Percentiles rank a stretch among this genome's conserved stretches.
phyloP scores from a whole-genome alignment of 257 asterid genomes.

The Solanum sejunctum region DNA sequence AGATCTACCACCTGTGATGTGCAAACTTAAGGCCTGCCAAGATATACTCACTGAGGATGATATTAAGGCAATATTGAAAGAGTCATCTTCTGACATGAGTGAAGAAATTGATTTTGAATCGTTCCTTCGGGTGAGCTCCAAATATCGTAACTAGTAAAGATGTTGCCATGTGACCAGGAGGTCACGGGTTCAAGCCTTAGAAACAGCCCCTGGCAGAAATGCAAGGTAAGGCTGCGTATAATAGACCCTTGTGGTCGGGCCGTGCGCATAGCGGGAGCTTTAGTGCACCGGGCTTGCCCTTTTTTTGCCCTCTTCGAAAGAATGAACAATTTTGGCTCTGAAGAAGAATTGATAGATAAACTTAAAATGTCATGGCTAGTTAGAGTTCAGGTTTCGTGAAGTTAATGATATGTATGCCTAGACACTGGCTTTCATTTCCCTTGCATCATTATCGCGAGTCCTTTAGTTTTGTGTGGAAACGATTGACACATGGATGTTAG shows the following conservation, averaged over 20 bases:
- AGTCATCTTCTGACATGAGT: slow-evolving; percentile 31
- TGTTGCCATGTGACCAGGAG: too few relatives aligned
- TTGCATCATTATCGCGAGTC: background rate
- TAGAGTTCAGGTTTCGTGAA: background rate
- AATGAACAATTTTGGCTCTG: background rate
- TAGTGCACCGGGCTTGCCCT: too few relatives aligned
- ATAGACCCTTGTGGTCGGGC: too few relatives aligned
- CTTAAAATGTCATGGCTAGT: background rate
- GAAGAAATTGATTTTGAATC: slow-evolving; percentile 67
- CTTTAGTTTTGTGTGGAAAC: background rate
- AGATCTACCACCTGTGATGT: slow-evolving; percentile 61
- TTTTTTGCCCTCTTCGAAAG: background rate
- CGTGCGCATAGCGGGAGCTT: too few relatives aligned
- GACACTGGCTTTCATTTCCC: background rate
- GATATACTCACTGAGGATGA: slow-evolving; percentile 38
- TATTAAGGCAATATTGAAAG: slow-evolving; percentile 40
- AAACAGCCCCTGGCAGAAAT: too few relatives aligned
- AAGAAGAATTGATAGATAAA: background rate
- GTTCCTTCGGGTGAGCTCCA: slow-evolving; percentile 48
- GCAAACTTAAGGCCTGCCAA: slow-evolving; percentile 41
- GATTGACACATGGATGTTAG: background rate
- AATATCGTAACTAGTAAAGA: background rate
- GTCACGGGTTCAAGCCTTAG: too few relatives aligned
- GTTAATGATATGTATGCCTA: background rate
- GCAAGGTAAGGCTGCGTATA: too few relatives aligned